Evolutionary conservation across 2,329 filamentous ascomycete genomes (phyloP).

Genomic region (Colletotrichum graminicola): DNA sequence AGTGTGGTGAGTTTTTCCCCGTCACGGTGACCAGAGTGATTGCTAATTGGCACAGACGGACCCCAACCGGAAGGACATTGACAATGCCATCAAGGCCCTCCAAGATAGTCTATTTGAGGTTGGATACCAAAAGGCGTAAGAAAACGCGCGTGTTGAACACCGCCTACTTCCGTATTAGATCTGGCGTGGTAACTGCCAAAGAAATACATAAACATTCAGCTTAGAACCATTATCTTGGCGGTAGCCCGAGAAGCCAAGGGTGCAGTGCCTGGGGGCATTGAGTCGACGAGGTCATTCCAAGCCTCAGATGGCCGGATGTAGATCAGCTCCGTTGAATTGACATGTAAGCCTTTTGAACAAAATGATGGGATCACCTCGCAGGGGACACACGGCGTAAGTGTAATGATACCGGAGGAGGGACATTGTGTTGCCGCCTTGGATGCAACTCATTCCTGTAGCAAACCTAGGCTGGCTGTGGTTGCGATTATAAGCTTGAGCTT

Average conservation of each 20-base stretch:
- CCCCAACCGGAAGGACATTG: slow-evolving; percentile 81
- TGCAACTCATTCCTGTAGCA: neutral
- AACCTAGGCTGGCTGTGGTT: neutral
- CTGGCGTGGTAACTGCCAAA: neutral
- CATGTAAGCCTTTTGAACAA: slow-evolving; percentile 6
- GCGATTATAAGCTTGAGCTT: neutral
- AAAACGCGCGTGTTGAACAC: neutral
- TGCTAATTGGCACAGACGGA: slow-evolving; percentile 67
- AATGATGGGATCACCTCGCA: neutral
- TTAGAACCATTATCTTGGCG: neutral
- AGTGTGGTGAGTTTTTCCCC: slow-evolving; percentile 73
- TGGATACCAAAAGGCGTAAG: slow-evolving; percentile 68
- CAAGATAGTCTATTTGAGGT: slow-evolving; percentile 80
- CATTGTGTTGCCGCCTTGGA: neutral
- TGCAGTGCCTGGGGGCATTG: slow-evolving; percentile 1
- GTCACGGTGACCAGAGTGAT: slow-evolving; percentile 46
- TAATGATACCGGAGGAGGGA: neutral
- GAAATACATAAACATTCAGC: slow-evolving; percentile 2
- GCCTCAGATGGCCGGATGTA: neutral
- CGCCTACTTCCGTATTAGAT: slow-evolving; percentile 1
- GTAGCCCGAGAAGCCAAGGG: neutral
- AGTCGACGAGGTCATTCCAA: neutral
- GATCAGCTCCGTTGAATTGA: slow-evolving; percentile 10
- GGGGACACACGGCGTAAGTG: neutral
- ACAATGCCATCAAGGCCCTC: slow-evolving; percentile 84